A percentile compares a stretch with the other conserved stretches of the same genome.
Conservation (phyloP, 768 basidiomycete species). For the Phanerochaete carnosa region DNA sequence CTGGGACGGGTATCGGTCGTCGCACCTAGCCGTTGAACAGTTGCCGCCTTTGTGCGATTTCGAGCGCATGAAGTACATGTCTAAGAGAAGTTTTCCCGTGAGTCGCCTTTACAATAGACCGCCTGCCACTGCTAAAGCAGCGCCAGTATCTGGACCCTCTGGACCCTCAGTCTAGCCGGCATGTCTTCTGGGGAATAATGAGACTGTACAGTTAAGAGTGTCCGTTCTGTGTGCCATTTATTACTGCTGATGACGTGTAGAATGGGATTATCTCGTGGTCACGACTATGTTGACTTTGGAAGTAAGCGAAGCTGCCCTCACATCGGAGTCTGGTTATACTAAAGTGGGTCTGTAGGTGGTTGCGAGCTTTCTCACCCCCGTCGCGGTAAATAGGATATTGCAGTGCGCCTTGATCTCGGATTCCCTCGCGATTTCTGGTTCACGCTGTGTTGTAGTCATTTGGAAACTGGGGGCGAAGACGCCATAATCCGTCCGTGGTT, state of each 20-base stretch:
- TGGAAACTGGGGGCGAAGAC: slow-evolving; percentile 51
- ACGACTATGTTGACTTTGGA: slow-evolving; percentile 11
- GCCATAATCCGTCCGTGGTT: slow-evolving; percentile 58
- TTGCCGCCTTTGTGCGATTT: slow-evolving; percentile 51
- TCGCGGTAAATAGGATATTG: slow-evolving; percentile 34
- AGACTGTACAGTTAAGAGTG: neutral
- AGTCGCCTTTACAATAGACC: slow-evolving; percentile 19
- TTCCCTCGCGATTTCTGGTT: neutral
- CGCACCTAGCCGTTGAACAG: slow-evolving; percentile 40
- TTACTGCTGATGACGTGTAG: slow-evolving; percentile 4
- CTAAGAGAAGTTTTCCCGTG: slow-evolving; percentile 27
- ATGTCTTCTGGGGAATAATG: slow-evolving; percentile 25
- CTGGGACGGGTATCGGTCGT: slow-evolving; percentile 37
- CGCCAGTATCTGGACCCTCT: slow-evolving; percentile 31
- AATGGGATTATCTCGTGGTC: slow-evolving; percentile 14
- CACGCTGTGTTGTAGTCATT: slow-evolving; percentile 35
- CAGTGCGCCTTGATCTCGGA: slow-evolving; percentile 21
- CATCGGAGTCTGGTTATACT: no score
- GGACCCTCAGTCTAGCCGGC: slow-evolving; percentile 16
- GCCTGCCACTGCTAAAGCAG: neutral
- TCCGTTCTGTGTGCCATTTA: neutral
- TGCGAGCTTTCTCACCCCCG: slow-evolving; percentile 16
- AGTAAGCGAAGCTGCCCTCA: slow-evolving; percentile 9
- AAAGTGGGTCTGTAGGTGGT: no score
- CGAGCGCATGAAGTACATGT: slow-evolving; percentile 33